Evolutionary conservation across 2,329 filamentous ascomycete species (phyloP), one percentile per base, ranked within the genome.

Genomic region (Hypoxylon sp.): DNA sequence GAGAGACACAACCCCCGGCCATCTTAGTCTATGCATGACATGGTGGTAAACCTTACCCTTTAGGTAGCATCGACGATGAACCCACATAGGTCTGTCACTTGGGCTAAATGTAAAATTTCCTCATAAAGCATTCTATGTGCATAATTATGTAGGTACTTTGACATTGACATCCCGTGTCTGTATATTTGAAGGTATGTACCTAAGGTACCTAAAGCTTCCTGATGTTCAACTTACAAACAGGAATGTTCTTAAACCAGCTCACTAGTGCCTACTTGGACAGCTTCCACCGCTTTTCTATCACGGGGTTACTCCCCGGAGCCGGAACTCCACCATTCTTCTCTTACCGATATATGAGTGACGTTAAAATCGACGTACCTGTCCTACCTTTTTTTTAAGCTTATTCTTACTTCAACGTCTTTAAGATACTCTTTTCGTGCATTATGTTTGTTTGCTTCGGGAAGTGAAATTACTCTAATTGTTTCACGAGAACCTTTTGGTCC

Each of bases 21-120:
- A 47, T 50, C 37, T 61, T 51, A 63, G 39, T 59, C 26, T 52
- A 59, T 61, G 59, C 63, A 71, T 69, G 46, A 57, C 53, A 61
- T 48, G 50, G 58, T 62, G 52, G 51, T 62, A 63, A 64, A 64
- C 42, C 37, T 67, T 62, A 67, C 60, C 35, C 22, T 48, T 59
- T 53, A 63, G 13, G 65, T 68, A 48, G 68, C 35, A 70, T 70
- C 33, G 24, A 52, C 24, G 53, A 59, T 31, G 35, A 37, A 46
- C 37, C 42, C 24, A 42, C 39, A 46, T 51, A 55, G 44, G 39
- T 19, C 17, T 8, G 17, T 33, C 24, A 24, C 26, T 19, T 55
- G 48, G 62, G 54, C 55, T 63, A 63, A 61, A 59, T 53, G 31
- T 46, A 33, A 63, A 44, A 31, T 24, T 61, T 61, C 54, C 44